Evolutionary conservation across 495 filamentous ascomycete genomes (phyloP), one percentile per base, ranked within the genome.

Genomic region (Annulohypoxylon moriforme): DNA sequence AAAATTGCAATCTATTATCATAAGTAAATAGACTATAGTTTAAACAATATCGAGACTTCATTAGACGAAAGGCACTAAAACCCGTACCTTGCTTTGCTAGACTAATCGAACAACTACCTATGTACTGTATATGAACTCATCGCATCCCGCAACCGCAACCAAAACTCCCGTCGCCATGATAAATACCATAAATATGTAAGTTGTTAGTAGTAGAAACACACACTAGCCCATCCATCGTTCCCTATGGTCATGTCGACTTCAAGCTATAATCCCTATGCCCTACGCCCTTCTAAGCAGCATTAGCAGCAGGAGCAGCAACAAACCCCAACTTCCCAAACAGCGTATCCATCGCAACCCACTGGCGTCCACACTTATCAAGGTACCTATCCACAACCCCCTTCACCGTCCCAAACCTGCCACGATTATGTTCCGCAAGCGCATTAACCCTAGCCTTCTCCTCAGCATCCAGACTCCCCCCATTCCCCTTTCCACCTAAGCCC

Each of bases 341-440:
- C 76, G 84, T 89, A 80, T 95, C 94, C 96, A 98, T 99, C 64
- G 92, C 92, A 60, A 99, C 96, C 94, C 94, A 98, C 81, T 92
- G 92, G 77, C 94, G 85, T 34, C 96, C 96, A 84, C 94, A 97
- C 85, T 94, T 96, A 77, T 93, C 93, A 79, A 99, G 79, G 82
- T 98, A 96, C 76, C 80, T 89, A 66, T 93, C 93, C 10, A 96
- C 94, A n/a, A 92, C 89, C 1, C 85, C 86, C 81, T 86, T 90
- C 50, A 94, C 82, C 7, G 92, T 93, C 16, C 74, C 87, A 77
- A 98, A 98, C 74, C 93, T 80, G 34, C 82, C 83, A 31, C 91
- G 82, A 78, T 98, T 98, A 77, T 92, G 88, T 75, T 92, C 92
- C 27, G 88, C 93, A 71, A 98, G 84, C 34, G 89, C 89, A 11